Base-by-base conservation (phyloP, 768 basidiomycete species). In the Rickenella mellea region DNA sequence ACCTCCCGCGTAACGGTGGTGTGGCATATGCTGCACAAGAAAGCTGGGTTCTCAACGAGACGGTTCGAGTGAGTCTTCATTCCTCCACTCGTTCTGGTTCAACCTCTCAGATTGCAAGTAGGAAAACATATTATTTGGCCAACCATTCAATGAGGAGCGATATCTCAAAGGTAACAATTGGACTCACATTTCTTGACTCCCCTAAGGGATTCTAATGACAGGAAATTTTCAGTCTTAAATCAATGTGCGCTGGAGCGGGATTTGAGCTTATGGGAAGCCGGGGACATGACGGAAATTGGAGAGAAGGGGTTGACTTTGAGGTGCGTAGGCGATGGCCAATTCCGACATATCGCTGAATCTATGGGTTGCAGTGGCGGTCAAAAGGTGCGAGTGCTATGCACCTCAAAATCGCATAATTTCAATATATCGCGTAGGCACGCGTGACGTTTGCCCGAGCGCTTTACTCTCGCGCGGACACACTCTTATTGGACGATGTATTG, bases 11-110 rank as follows among this genome's bases (percentile, higher is more conserved):
- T 10, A 49, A 58, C 11, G 60, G 58, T 7, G 66, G 67, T 4
- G 59, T 70, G 26, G 57, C 63, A 9, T 67, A 65, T 48, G 61
- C 62, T 12, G 63, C 59, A 15, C 68, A 70, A 49, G 63, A 65
- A 47, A 51, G 59, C 9, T 70, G 68, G 68, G 61, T 65, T 22
- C 54, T 61, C 48, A 64, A 63, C 32, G 62, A 61, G 36, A 61
- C 59, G 2, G 54, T 58, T 41, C 51, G 47, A 40, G 54, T 51
- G 31, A 26, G 53, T 38, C 14, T 43, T 15, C 21, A 14, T 11
- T 26, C 17, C 19, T 6, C 24, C 14, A 28, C 20, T 19, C 6
- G 19, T 25, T 19, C 17, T 22, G 25, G n/a, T 9, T 45, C n/a
- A 39, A 21, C 17, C 20, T 7, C 14, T 38, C 15, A n/a, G 20